Conservation (phyloP, 495 filamentous ascomycete genomes). For the Aspergillus homomorphus region DNA sequence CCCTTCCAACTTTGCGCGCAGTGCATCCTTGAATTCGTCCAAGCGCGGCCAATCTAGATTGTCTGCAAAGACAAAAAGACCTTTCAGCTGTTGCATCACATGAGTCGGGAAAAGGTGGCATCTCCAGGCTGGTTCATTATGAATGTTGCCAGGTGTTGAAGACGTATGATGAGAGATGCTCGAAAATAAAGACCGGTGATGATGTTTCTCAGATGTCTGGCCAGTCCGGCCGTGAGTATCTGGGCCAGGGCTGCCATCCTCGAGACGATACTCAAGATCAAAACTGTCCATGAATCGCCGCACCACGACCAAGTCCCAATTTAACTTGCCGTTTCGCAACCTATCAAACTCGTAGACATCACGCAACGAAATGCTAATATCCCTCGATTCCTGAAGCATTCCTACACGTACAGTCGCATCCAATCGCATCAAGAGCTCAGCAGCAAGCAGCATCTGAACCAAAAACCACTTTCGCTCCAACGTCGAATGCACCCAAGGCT, state of each 20-base stretch:
- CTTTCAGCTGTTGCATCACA: conserved; percentile 46
- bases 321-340: conserved; percentile 62
- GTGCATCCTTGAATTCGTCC: conserved; percentile 29
- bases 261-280: conserved; percentile 20
- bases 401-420: conserved; percentile 60
- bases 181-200: conserved; percentile 27
- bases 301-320: conserved; percentile 77
- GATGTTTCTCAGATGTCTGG: conserved; percentile 27
- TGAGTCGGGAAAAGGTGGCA: conserved; percentile 39
- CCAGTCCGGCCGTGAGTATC: background rate
- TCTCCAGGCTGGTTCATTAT: conserved; percentile 34
- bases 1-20: conserved; percentile 16
- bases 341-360: conserved; percentile 64
- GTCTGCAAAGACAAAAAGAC: conserved; percentile 49
- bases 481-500: conserved; percentile 34
- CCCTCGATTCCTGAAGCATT: conserved; percentile 48
- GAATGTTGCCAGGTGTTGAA: conserved; percentile 4
- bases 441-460: conserved; percentile 73
- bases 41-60: conserved; percentile 50
- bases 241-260: conserved; percentile 9
- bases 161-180: conserved; percentile 27
- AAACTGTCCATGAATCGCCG: conserved; percentile 77
- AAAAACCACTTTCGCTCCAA: conserved; percentile 72
- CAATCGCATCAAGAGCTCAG: conserved; percentile 72
- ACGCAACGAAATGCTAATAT: conserved; percentile 48